These are phyloP conservation scores for Leccinum disarticulatum DNA, from an alignment of 768 basidiomycete genomes.

Conservation along the genomic window DNA sequence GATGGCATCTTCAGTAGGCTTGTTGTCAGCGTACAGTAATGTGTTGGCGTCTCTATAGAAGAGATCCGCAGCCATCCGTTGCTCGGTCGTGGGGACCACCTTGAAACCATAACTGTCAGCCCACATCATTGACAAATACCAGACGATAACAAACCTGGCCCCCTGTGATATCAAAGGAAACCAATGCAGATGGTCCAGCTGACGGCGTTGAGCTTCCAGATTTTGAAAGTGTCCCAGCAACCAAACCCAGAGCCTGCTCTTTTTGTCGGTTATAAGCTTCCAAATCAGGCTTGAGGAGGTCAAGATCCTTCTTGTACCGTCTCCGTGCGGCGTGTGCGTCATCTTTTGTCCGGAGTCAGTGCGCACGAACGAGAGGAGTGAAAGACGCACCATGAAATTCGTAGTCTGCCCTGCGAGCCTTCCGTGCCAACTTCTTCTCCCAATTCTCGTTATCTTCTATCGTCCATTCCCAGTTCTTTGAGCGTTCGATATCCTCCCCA, in stretches of 20 bases:
- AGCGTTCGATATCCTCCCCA: constrained; percentile 94
- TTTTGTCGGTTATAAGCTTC: constrained; percentile 88
- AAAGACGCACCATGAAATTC: constrained; percentile 80
- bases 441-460: constrained; percentile 32
- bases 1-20: constrained; percentile 93
- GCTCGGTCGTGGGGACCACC: constrained; percentile 56
- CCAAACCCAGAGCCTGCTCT: constrained; percentile 75
- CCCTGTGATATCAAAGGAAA: constrained; percentile 53
- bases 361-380: neutral
- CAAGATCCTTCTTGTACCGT: constrained; percentile 90
- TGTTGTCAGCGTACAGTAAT: constrained; percentile 91
- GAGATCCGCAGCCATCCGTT: constrained; percentile 70
- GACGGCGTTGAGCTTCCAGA: constrained; percentile 34
- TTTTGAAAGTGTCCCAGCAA: constrained; percentile 61
- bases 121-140: neutral
- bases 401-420: constrained; percentile 81
- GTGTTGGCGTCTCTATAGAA: constrained; percentile 94
- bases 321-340: constrained; percentile 86
- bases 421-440: constrained; percentile 63
- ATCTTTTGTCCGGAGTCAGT: constrained; percentile 47
- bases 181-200: constrained; percentile 36
- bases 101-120: constrained; percentile 26
- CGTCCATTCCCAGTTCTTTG: constrained; percentile 85
- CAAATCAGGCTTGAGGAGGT: constrained; percentile 84
- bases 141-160: constrained; percentile 36